These are phyloP conservation scores for Fusarium virguliforme DNA, from an alignment of 2,329 filamentous ascomycete genomes.

Conservation along the genomic window DNA sequence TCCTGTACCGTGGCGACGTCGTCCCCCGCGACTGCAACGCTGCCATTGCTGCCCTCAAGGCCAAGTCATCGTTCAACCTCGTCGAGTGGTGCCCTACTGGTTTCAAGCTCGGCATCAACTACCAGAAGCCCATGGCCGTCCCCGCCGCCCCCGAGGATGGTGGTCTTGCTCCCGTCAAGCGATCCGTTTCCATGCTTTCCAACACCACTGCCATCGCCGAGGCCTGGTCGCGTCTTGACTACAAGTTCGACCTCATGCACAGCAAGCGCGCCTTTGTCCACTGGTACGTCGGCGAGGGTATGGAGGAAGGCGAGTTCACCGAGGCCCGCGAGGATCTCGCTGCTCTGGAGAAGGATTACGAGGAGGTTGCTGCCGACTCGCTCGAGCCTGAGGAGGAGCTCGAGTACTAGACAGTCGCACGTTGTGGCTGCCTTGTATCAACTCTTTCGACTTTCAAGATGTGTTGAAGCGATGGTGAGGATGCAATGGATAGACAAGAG, in stretches of 20 bases:
- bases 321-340: conserved; percentile 90
- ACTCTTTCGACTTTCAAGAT: conserved; percentile 43
- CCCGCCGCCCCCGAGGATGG: conserved; percentile 69
- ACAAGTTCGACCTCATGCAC: conserved; percentile 87
- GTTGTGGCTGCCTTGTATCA: conserved; percentile 35
- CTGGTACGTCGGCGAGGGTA: conserved; percentile 90
- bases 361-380: conserved; percentile 86
- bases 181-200: conserved; percentile 79
- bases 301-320: conserved; percentile 93
- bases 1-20: conserved; percentile 80
- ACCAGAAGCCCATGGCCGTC: conserved; percentile 76
- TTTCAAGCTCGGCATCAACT: conserved; percentile 84
- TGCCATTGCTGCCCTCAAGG: conserved; percentile 78
- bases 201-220: conserved; percentile 83
- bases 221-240: conserved; percentile 80
- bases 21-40: conserved; percentile 79
- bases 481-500: conserved; percentile 43
- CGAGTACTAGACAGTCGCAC: conserved; percentile 79
- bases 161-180: conserved; percentile 74
- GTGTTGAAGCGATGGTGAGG: conserved; percentile 37
- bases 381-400: conserved; percentile 73
- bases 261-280: conserved; percentile 83
- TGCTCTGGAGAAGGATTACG: conserved; percentile 88
- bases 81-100: conserved; percentile 84
- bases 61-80: conserved; percentile 80